phyloP scores from a whole-genome alignment of 257 asterid species.

The Petrea volubilis region DNA sequence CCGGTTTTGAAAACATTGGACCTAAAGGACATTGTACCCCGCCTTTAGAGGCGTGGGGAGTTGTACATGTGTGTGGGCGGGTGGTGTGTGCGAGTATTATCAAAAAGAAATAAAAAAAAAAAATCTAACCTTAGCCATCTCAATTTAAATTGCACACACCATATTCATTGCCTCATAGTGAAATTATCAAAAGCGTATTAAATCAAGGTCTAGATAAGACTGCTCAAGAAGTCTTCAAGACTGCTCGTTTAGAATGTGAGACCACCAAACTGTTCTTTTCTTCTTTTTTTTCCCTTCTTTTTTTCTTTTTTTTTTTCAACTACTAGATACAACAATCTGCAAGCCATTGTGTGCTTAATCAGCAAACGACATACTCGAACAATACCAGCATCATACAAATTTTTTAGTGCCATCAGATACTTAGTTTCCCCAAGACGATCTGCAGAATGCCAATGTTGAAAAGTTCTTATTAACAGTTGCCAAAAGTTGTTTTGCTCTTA shows the following conservation, averaged over 20 bases:
- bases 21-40: too few relatives aligned
- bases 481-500: conserved; percentile 87
- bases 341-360: background rate
- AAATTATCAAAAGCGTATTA: background rate
- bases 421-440: conserved; percentile 92
- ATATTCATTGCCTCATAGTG: background rate
- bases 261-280: background rate
- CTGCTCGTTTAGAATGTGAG: background rate
- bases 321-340: background rate
- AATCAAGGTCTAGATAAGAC: background rate
- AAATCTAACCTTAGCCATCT: too few relatives aligned
- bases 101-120: too few relatives aligned
- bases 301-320: too few relatives aligned
- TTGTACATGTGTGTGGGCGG: too few relatives aligned
- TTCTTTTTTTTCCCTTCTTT: background rate
- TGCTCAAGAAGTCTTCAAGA: too few relatives aligned
- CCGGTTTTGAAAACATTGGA: too few relatives aligned
- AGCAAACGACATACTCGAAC: conserved; percentile 62
- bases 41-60: too few relatives aligned
- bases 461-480: conserved; percentile 89
- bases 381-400: conserved; percentile 88
- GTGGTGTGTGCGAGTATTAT: too few relatives aligned
- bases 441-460: conserved; percentile 94
- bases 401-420: conserved; percentile 94
- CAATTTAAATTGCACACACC: background rate